Conservation (phyloP, 805 yeast species). For the Suhomyces tanzawaensis region DNA sequence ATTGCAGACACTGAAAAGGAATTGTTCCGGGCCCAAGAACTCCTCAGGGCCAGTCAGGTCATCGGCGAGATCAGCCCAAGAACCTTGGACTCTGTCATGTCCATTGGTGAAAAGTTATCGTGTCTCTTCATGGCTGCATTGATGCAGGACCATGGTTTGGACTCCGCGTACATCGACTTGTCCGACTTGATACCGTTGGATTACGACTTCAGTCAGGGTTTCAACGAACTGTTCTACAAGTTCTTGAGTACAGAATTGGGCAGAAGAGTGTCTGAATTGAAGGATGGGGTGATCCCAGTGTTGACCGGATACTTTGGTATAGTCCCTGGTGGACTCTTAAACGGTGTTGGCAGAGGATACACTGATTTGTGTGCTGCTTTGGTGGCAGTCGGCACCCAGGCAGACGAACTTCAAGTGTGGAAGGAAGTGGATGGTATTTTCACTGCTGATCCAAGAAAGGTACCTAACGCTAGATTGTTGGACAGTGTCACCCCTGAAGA, state of each 20-base stretch:
- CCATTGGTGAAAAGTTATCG: slow-evolving; percentile 89
- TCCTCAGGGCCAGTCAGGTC: slow-evolving; percentile 82
- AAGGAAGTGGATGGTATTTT: slow-evolving; percentile 98
- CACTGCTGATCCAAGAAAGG: slow-evolving; percentile 97
- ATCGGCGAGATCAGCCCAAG: slow-evolving; percentile 89
- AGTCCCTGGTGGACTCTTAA: slow-evolving; percentile 92
- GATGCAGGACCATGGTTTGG: slow-evolving; percentile 77
- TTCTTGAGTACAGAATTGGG: slow-evolving; percentile 54
- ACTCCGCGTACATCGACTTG: slow-evolving; percentile 77
- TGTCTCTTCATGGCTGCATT: slow-evolving; percentile 87
- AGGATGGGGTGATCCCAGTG: slow-evolving; percentile 68
- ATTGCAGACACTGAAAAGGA: slow-evolving; percentile 61
- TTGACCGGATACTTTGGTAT: slow-evolving; percentile 94
- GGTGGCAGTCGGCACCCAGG: slow-evolving; percentile 86
- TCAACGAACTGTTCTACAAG: slow-evolving; percentile 66
- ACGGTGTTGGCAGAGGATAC: slow-evolving; percentile 95
- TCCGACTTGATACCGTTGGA: slow-evolving; percentile 68
- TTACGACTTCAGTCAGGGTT: slow-evolving; percentile 52
- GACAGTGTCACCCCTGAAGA: slow-evolving; percentile 95
- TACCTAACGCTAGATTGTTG: slow-evolving; percentile 80
- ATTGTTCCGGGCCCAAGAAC: slow-evolving; percentile 62
- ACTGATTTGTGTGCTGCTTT: slow-evolving; percentile 97
- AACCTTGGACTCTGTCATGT: slow-evolving; percentile 85
- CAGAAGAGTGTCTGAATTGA: slow-evolving; percentile 43
- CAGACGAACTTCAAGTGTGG: slow-evolving; percentile 97